A percentile compares a stretch with the other conserved stretches of the same genome.
Evolutionary conservation across 345 rosid genomes (phyloP).

Genomic region (sweet orange (Citrus sinensis)): DNA sequence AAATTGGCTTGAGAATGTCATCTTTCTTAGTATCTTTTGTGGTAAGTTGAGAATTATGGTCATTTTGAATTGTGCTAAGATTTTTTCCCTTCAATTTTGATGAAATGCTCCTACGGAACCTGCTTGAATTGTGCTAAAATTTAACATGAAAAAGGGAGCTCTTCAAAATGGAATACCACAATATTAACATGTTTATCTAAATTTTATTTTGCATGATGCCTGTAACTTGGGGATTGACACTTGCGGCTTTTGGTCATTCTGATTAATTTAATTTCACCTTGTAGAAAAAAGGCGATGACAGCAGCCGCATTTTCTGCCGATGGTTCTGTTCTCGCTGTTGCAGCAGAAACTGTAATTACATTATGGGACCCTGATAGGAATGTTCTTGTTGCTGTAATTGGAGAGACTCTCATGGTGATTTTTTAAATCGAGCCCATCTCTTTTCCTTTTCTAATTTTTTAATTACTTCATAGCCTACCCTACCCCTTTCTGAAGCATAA

Average conservation of each 20-base stretch:
- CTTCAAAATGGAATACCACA: too few species aligned
- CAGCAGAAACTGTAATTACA: conserved; percentile 84
- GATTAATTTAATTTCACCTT: conserved; percentile 12
- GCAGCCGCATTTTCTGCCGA: conserved; percentile 94
- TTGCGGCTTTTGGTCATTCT: neutral
- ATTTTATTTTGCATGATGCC: neutral
- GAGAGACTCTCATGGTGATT: conserved; percentile 61
- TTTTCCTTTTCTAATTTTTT: neutral
- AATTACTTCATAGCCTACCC: neutral
- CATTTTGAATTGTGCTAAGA: too few species aligned
- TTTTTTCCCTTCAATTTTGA: neutral
- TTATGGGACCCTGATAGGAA: conserved; percentile 86
- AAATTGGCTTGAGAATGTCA: neutral
- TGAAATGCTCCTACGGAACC: neutral
- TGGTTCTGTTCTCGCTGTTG: conserved; percentile 97
- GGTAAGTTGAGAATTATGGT: neutral
- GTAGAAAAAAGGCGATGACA: conserved; percentile 84
- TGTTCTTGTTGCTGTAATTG: conserved; percentile 74
- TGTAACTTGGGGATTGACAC: neutral
- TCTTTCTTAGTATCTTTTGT: neutral
- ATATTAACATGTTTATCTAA: neutral
- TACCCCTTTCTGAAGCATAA: neutral
- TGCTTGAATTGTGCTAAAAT: neutral
- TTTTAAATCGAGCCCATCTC: neutral
- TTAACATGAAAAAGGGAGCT: neutral